A percentile compares a stretch with the other conserved stretches of the same genome.
These are phyloP conservation scores for Oehlia diaphana DNA, from an alignment of 192 early-diverging fungal species.

Conservation along the genomic window DNA sequence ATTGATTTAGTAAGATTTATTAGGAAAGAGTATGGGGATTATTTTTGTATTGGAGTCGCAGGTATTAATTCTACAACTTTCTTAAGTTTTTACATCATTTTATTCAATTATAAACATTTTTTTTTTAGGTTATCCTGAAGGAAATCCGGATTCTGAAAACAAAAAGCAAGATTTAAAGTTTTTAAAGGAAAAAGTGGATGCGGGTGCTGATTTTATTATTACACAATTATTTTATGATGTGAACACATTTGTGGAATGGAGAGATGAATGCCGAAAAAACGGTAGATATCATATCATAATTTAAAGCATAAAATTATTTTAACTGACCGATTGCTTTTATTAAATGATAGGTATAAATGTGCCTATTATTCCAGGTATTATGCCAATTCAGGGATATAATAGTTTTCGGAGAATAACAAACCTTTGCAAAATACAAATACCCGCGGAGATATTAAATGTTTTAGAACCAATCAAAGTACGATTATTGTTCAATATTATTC, in stretches of 20 bases:
- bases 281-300: slow-evolving; percentile 50
- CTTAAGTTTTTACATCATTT: neutral
- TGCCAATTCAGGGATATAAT: slow-evolving; percentile 93
- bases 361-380: slow-evolving; percentile 89
- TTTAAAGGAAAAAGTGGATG: slow-evolving; percentile 86
- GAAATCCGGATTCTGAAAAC: slow-evolving; percentile 78
- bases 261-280: slow-evolving; percentile 60
- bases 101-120: neutral
- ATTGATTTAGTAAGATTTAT: slow-evolving; percentile 90
- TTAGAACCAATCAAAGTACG: slow-evolving; percentile 82
- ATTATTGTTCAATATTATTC: neutral
- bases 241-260: slow-evolving; percentile 79
- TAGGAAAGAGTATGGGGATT: slow-evolving; percentile 79
- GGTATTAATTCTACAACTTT: slow-evolving; percentile 39
- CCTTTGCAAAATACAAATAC: slow-evolving; percentile 84
- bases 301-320: neutral
- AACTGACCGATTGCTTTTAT: neutral
- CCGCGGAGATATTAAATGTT: slow-evolving; percentile 62
- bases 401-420: slow-evolving; percentile 87
- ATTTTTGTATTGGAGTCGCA: slow-evolving; percentile 96
- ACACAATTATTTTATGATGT: slow-evolving; percentile 95
- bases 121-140: slow-evolving; percentile 79
- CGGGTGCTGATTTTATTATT: slow-evolving; percentile 93
- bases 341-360: slow-evolving; percentile 30
- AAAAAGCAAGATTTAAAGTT: slow-evolving; percentile 71